Evolutionary conservation across 2,329 filamentous ascomycete species (phyloP), one percentile per base, ranked within the genome.

Genomic region (Gnomoniopsis smithogilvyi): DNA sequence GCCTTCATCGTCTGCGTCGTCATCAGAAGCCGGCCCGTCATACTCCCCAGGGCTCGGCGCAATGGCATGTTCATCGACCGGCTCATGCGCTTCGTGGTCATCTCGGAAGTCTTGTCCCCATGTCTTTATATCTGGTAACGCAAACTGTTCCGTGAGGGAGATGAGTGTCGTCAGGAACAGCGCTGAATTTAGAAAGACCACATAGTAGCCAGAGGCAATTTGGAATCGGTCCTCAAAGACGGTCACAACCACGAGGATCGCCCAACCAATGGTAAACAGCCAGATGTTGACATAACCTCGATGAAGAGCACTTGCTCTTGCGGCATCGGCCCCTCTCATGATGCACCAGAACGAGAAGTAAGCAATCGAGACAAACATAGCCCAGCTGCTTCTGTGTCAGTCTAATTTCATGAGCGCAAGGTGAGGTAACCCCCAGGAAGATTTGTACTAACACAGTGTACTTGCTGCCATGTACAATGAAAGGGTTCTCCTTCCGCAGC

Each of bases 391-490:
- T 3, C 21, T 2, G 10, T 22, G 64, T 68, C 53, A 69, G 65
- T 48, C 8, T 26, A 3, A 12, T 12, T n/a, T 47, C 21, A 19
- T 46, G 12, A 3, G 1, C 26, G 0, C 6, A 1, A 24, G 6
- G n/a, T 45, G 4, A 11, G 12, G 43, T 34, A 4, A 1, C 6
- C 8, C 30, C 2, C n/a, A 46, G 6, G 17, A 11, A 41, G 17
- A 19, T n/a, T 41, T 8, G 21, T 2, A 75, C 80, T 72, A 69
- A 82, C 68, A 97, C 89, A 6, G 90, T 81, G 70, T 95, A 98
- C 51, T 87, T 82, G 67, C 90, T 96, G 74, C 91, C 93, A 75
- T 97, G 95, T n/a, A 95, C 79, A 66, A 98, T 92, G 67, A 91
- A 83, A 1, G 94, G 92, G 69, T 98, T 98, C 69, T 94, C 76